Base-by-base conservation (phyloP, 257 asterid genomes). In the Rauvolfia tetraphylla region DNA sequence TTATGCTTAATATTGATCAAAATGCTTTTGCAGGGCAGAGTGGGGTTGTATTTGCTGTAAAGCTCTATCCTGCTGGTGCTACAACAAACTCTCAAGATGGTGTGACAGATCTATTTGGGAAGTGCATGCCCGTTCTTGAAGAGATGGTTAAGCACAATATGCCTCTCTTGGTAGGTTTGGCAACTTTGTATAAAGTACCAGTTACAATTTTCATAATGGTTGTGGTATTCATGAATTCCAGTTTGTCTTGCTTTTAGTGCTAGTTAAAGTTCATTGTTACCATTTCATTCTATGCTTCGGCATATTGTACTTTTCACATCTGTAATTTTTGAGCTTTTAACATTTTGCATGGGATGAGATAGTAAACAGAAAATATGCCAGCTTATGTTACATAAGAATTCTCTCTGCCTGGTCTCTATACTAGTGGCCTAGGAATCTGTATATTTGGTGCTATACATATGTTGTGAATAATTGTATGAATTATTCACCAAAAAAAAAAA, bases 1-100 rank as follows among this genome's bases (percentile, higher is more conserved):
- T 71, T 74, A 18, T 85, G 81, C 54, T 54, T 82, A 56, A 42
- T 61, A 48, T 71, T 49, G 59, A 42, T 77, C 25, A 56, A 67
- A 62, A 39, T 72, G 36, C 51, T 72, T n/a, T 74, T 42, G 18
- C 85, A 94, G 98, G 88, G 72, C 92, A 90, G 89, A 90, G 96
- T 83, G 93, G 93, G 76, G 86, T 83, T 46, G 87, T 95, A 75
- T 88, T 68, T 85, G 98, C 87, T 75, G 98, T 95, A 81, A 95
- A 95, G 86, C 85, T 95, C 84, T 95, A 95, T 81, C 98, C 98
- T 74, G 98, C 97, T 79, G 98, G 98, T 73, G 98, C 99, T 27
- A 95, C 99, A 71, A 95, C 99, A 10, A 95, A 95, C 85, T 95
- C 99, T 67, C 96, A 95, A 84, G 97, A 92, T 82, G 99, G 99